phyloP scores from a whole-genome alignment of 805 yeast genomes.

The Saccharomycopsis babjevae region DNA sequence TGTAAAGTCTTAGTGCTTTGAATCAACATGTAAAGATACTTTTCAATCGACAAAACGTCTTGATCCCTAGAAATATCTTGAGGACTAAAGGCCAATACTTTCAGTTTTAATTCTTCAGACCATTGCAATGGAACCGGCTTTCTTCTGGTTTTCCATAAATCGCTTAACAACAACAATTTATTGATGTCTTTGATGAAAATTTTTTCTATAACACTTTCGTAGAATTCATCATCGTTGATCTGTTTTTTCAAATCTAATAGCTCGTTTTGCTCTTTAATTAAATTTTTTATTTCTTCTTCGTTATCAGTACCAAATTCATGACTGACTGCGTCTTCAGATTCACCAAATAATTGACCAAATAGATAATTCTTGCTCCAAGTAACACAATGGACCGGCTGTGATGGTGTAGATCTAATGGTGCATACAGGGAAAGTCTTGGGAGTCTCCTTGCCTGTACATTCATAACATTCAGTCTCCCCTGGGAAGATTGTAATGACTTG shows the following conservation, averaged over 20 bases:
- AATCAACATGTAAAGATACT: conserved; percentile 11
- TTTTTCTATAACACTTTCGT: conserved; percentile 40
- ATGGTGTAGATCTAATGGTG: conserved; percentile 93
- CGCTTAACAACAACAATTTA: conserved; percentile 57
- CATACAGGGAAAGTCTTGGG: conserved; percentile 94
- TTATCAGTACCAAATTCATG: conserved; percentile 50
- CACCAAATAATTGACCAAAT: conserved; percentile 69
- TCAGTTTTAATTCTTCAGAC: conserved; percentile 17
- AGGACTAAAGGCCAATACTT: conserved; percentile 18
- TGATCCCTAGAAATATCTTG: conserved; percentile 23
- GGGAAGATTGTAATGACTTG: conserved; percentile 90
- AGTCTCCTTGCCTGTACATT: conserved; percentile 76
- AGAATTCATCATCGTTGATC: conserved; percentile 25
- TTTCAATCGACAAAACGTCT: conserved; percentile 44
- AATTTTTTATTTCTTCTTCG: conserved; percentile 51
- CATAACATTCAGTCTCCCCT: conserved; percentile 80
- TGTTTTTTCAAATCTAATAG: conserved; percentile 38
- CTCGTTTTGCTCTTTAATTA: conserved; percentile 60
- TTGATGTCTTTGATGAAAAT: conserved; percentile 69
- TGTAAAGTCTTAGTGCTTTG: conserved; percentile 11
- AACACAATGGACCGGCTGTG: conserved; percentile 90
- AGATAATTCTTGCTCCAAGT: conserved; percentile 96
- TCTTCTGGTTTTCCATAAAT: conserved; percentile 65
- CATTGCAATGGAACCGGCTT: conserved; percentile 57
- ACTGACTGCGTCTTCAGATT: conserved; percentile 27